Evolutionary conservation across 2,329 filamentous ascomycete species (phyloP), one percentile per base, ranked within the genome.

Genomic region (Colletotrichum endophyticum): DNA sequence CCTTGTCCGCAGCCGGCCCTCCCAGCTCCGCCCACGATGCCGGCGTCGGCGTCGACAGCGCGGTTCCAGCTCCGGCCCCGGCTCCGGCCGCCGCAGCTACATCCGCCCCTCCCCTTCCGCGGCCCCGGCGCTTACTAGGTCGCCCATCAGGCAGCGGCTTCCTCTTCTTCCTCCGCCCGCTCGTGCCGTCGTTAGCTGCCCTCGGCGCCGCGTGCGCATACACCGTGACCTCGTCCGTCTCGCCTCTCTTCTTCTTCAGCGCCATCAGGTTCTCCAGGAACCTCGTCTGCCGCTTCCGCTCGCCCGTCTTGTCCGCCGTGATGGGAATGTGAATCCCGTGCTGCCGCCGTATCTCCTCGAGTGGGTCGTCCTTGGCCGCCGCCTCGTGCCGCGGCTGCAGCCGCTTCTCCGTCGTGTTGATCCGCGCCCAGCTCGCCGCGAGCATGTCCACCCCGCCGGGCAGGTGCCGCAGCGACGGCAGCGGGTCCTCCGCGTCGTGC

Each of bases 221-320:
- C 6, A 93, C 88, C 0, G 92, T 94, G 30, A 95, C 92, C 19
- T 90, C 85, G 81, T 95, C 94, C 22, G 83, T 87, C 82, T 95
- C 93, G 9, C 92, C 93, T 79, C 88, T 92, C 32, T 88, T 88
- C 66, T 88, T 88, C 83, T 95, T 95, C 68, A 94, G 84, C 15
- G 89, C 88, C 78, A 93, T 93, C 28, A 96, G 81, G 32, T 91
- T 91, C 79, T 94, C 91, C 2, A 95, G 84, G 81, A 95, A 95
- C 11, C 88, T 83, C 7, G 87, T 87, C 79, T 89, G 87, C 22
- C 87, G 86, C 30, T 86, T 85, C 53, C 88, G 85, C 78, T 88
- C 87, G 28, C 89, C 89, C 4, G 85, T 87, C 70, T 86, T 86
- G 73, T 89, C 86, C 71, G 87, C 86, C 28, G 86, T 87, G 36